phyloP scores from a whole-genome alignment of 495 filamentous ascomycete genomes.

The Annulohypoxylon maeteangense region DNA sequence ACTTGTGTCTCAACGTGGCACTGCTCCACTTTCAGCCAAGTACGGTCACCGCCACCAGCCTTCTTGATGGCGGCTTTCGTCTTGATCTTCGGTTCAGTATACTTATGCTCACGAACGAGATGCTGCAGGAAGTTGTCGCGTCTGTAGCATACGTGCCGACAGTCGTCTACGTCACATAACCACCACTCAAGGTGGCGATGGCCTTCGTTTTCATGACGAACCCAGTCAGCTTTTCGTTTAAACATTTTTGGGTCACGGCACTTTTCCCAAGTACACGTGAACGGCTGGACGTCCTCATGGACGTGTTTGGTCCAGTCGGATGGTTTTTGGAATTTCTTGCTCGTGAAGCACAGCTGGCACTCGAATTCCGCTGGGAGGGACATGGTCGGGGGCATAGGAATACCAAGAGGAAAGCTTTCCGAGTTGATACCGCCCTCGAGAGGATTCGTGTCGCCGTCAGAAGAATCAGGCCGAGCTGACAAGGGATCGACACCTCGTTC shows the following conservation, averaged over 20 bases:
- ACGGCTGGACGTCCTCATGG: conserved; percentile 94
- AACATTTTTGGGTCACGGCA: conserved; percentile 93
- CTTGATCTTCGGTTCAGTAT: conserved; percentile 78
- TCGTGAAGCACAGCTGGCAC: conserved; percentile 88
- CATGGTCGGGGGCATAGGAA: conserved; percentile 82
- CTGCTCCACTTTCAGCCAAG: conserved; percentile 81
- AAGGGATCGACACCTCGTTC: conserved; percentile 52
- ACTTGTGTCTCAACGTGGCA: conserved; percentile 77
- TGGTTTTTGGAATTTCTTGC: conserved; percentile 91
- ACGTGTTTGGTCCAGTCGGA: conserved; percentile 99
- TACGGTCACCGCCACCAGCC: conserved; percentile 65
- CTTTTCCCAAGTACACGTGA: conserved; percentile 89
- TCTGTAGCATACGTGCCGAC: conserved; percentile 84
- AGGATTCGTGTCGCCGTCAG: conserved; percentile 71
- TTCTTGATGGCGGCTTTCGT: conserved; percentile 67
- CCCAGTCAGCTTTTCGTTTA: conserved; percentile 98
- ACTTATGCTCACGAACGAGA: conserved; percentile 92
- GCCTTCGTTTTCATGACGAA: conserved; percentile 92
- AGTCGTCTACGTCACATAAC: conserved; percentile 84
- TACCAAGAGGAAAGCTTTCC: conserved; percentile 77
- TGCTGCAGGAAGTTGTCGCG: conserved; percentile 98
- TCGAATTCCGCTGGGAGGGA: conserved; percentile 90
- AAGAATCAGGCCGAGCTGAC: conserved; percentile 61
- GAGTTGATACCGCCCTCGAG: conserved; percentile 74
- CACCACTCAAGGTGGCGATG: conserved; percentile 95